Base-by-base conservation (phyloP, 2,329 filamentous ascomycete genomes). In the Pyrenophora teres region DNA sequence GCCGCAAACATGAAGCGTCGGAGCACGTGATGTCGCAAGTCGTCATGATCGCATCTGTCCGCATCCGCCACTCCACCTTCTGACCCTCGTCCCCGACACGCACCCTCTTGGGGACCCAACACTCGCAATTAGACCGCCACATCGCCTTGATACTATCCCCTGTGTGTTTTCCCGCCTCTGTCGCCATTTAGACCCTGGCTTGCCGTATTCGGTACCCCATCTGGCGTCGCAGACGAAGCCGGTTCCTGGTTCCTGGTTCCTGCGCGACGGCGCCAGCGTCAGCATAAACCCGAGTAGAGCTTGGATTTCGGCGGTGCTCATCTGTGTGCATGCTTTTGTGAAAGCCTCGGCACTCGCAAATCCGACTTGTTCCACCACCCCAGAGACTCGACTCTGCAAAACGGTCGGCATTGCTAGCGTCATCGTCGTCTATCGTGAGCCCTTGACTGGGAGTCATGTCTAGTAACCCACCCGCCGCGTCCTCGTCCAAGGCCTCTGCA, bases 381-480 rank as follows among this genome's bases (percentile, higher is more conserved):
- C 25, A 25, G 15, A 23, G 27, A 40, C 23, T 40, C 39, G 27
- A 40, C 23, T 40, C 39, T 13, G 27, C n/a, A 16, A 13, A 27
- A 36, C 51, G 27, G 27, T 12, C 10, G 27, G 27, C 27, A 30
- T 30, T 30, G 27, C 5, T 50, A 52, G 46, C 49, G 41, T 45
- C 37, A 19, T 27, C 19, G 18, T 25, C 44, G 8, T 23, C 57
- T 53, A 43, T 50, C 59, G 56, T 57, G 54, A 55, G 46, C 60
- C 59, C 63, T 63, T 64, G 56, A 57, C 57, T 64, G 59, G 65
- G 64, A 56, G 54, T 55, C 64, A 79, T 78, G 77, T 76, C 75
- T 57, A 76, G 74, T 56, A 78, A 77, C 65, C 74, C 72, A 52
- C 70, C 76, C 42, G 60, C 73, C 50, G 65, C 73, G 32, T 68